Percentiles rank a stretch among this genome's conserved stretches.
These are phyloP conservation scores for Aspergillus brasiliensis DNA, from an alignment of 2,329 filamentous ascomycete genomes.

Conservation along the genomic window DNA sequence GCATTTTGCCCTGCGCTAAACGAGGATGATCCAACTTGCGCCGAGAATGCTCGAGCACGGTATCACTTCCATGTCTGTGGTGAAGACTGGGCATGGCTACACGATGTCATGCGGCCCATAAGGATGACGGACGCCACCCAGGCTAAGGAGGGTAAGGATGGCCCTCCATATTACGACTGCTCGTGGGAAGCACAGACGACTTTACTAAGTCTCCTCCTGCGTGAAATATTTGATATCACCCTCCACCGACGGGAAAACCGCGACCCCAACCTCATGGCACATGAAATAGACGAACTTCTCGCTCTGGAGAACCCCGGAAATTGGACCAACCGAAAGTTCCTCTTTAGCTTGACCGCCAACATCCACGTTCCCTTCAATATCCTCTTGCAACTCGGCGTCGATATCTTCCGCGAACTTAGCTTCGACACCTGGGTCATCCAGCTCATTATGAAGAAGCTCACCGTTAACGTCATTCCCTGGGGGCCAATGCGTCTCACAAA, in stretches of 20 bases:
- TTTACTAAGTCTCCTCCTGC: constrained; percentile 35
- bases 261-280: constrained; percentile 30
- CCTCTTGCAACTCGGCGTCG: constrained; percentile 35
- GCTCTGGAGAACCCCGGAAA: constrained; percentile 25
- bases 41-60: constrained; percentile 26
- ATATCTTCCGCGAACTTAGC: constrained; percentile 39
- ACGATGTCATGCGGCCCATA: constrained; percentile 34
- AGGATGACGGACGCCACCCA: not conserved
- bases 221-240: constrained; percentile 41
- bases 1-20: constrained; percentile 16
- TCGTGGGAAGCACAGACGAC: constrained; percentile 38
- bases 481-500: constrained; percentile 1
- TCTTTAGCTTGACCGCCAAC: constrained; percentile 38
- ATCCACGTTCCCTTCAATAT: constrained; percentile 43
- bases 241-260: constrained; percentile 29
- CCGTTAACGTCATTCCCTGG: constrained; percentile 36
- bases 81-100: constrained; percentile 38
- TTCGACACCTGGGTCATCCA: constrained; percentile 45
- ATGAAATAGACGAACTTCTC: constrained; percentile 40
- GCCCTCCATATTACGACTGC: constrained; percentile 21
- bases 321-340: constrained; percentile 25
- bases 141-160: too few species aligned
- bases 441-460: constrained; percentile 34
- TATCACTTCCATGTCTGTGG: constrained; percentile 37
- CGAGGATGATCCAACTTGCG: not conserved